Base-by-base conservation (phyloP, 192 early-diverging fungal species). In the Tieghemiomyces parasiticus region DNA sequence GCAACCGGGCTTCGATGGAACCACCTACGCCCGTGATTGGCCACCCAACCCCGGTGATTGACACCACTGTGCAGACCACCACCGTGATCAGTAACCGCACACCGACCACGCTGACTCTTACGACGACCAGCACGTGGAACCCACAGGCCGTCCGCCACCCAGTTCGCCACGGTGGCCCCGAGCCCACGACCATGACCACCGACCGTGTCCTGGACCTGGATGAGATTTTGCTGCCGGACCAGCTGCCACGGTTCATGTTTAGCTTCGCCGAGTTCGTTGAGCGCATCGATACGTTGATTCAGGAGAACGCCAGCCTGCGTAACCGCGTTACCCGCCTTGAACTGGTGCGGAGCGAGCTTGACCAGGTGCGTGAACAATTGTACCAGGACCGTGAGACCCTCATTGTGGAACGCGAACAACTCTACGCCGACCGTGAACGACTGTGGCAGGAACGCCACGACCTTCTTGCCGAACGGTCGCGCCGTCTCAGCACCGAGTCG, bases 201-300 rank as follows among this genome's bases (percentile, higher is more conserved):
- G 35, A 38, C 2, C 34, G 35, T 19, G 35, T 58, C 3, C 16
- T 58, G 0, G 55, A 58, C 35, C 35, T 58, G 9, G n/a, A 3
- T 3, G 33, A 35, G 24, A n/a, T 22, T 13, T 24, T 58, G 4
- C 24, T 58, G 55, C 55, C 55, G 4, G 55, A 58, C n/a, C 55
- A 58, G 35, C 55, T 58, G 19, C 55, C 55, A 6, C 55, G 55
- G 3, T 32, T 12, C 33, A 58, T 58, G 16, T 58, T 58, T 58
- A 58, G 35, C 35, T 58, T 58, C 35, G 55, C 55, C 33, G 55
- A 58, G n/a, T 58, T 58, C n/a, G 34, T 58, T 4, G 55, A 58
- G 35, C 55, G 55, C 6, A 58, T 58, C 33, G 32, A 58, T 35
- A 58, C 30, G n/a, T 12, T 58, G 34, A 35, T 58, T 1, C 55